These are phyloP conservation scores for Scutellaria minor DNA, from an alignment of 257 asterid species.

Conservation along the genomic window DNA sequence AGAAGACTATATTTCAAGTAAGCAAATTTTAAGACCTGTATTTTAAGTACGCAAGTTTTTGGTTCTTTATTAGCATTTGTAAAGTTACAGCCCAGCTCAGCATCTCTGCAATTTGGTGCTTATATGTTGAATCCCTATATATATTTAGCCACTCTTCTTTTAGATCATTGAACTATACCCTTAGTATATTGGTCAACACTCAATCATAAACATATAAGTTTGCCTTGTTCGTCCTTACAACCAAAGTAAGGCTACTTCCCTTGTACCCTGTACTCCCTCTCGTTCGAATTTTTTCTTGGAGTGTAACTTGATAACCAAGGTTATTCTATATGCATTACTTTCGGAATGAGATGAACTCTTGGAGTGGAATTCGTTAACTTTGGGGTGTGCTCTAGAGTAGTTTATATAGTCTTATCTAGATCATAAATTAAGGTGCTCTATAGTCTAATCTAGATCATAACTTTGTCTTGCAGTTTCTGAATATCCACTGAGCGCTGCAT, in stretches of 20 bases:
- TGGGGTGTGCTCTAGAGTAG: not conserved
- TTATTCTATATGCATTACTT: not conserved
- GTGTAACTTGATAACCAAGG: not conserved
- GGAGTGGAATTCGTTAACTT: no score
- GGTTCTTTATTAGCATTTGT: slow-evolving; percentile 6
- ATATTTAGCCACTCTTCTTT: not conserved
- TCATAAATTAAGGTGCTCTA: not conserved
- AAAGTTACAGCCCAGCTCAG: not conserved
- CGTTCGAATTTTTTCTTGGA: not conserved
- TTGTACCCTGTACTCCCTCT: no score
- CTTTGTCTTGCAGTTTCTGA: slow-evolving; percentile 71
- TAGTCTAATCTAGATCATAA: not conserved
- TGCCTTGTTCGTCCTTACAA: not conserved
- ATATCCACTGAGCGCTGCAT: slow-evolving; percentile 87
- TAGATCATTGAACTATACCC: not conserved
- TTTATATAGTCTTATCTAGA: not conserved
- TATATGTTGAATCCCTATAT: not conserved
- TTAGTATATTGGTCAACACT: not conserved
- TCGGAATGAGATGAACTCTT: not conserved
- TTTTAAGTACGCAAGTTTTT: slow-evolving; percentile 61
- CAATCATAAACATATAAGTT: not conserved
- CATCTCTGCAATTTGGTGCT: not conserved
- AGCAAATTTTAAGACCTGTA: slow-evolving; percentile 50
- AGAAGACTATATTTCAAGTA: slow-evolving; percentile 83
- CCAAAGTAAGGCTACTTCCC: not conserved